Base-by-base conservation (phyloP, 139 green algal genomes). In the Tetradesmus obliquus region DNA sequence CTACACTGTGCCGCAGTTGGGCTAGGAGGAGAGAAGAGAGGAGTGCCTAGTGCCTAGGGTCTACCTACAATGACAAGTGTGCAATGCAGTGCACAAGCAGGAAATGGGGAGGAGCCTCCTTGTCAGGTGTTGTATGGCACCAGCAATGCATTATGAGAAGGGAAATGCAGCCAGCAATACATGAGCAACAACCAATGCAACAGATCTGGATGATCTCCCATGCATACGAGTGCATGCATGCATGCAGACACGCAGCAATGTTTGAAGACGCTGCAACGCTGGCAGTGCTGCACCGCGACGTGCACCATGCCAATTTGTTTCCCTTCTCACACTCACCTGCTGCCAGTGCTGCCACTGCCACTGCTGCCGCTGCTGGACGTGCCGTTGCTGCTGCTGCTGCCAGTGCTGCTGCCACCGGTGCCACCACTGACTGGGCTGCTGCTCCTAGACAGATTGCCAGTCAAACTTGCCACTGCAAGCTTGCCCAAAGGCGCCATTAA, bases 401-500 rank as follows among this genome's bases (percentile, higher is more conserved):
- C 66, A 24, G 66, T 54, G 22, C 20, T n/a, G 32, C 57, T 87
- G 55, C 82, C 32, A 22, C 22, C 84, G 12, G n/a, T n/a, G 5
- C 8, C 53, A 24, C 53, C 62, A 53, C 71, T 54, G 71, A 74
- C 66, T 2, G 66, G 66, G 66, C 55, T 90, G 53, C 71, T 71
- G 71, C 45, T 69, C 4, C 19, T n/a, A 57, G 51, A 20, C 57
- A 20, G 24, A 6, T 55, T 54, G 71, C 71, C 20, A 19, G 76
- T 32, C 69, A 90, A 20, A 55, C 86, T 83, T 1, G 86, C 69
- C 12, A 90, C 86, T 17, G 86, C 86, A 4, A 90, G 53, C 53
- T 84, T 90, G 86, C 69, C 86, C 2, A 90, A 20, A 3, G 86
- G 86, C 0, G 57, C 51, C 86, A 90, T 83, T 53, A 90, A n/a